Conservation (phyloP, 2,329 filamentous ascomycete genomes). For the Escovopsis weberi region DNA sequence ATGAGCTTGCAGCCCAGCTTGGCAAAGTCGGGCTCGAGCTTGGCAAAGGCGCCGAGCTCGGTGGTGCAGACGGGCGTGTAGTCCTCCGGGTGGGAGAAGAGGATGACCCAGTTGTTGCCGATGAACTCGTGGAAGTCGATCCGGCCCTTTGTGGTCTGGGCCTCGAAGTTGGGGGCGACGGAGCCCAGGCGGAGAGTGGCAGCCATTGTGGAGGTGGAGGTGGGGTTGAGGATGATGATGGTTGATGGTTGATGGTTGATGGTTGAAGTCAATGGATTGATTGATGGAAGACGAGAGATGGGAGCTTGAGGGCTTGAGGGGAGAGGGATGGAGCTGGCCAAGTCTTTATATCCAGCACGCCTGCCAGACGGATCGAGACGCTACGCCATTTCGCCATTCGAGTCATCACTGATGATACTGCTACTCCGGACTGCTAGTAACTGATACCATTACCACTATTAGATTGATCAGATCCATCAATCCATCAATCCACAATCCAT, state of each 20-base stretch:
- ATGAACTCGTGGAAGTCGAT: constrained; percentile 78
- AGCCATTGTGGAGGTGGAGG: constrained; percentile 16
- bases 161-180: constrained; percentile 67
- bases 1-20: constrained; percentile 85
- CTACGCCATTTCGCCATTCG: no score
- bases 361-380: neutral
- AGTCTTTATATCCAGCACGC: neutral
- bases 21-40: constrained; percentile 75
- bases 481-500: neutral
- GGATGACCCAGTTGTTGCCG: constrained; percentile 62
- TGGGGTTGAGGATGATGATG: constrained; percentile 2
- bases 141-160: constrained; percentile 61
- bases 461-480: no score
- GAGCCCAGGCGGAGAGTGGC: constrained; percentile 46
- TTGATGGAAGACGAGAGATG: neutral
- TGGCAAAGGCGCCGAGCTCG: constrained; percentile 85
- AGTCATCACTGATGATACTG: no score
- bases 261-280: neutral
- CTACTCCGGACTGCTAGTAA: no score
- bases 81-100: constrained; percentile 80
- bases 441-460: no score
- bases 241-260: neutral
- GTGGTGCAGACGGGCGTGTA: constrained; percentile 95
- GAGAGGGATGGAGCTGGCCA: neutral
- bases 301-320: neutral